Evolutionary conservation across 805 yeast genomes (phyloP).

Genomic region (Saccharomycopsis fermentans): DNA sequence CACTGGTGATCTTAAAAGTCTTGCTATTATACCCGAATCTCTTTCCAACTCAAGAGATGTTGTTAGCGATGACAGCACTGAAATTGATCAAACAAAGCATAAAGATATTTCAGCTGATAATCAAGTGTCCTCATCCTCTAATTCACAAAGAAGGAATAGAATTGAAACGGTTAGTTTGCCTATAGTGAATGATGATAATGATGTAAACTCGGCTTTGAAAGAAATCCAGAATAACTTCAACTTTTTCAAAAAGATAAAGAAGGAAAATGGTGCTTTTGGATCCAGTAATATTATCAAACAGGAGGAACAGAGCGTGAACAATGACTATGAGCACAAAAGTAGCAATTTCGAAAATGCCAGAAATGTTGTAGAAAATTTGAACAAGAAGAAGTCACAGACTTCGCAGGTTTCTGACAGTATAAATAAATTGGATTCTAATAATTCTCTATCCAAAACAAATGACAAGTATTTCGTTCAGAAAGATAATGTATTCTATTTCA

Average conservation of each 20-base stretch:
- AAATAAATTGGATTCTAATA: neutral
- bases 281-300: neutral
- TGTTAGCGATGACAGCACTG: neutral
- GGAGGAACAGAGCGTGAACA: neutral
- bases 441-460: neutral
- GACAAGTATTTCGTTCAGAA: neutral
- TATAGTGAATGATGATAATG: neutral
- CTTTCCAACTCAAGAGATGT: neutral
- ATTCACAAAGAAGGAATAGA: neutral
- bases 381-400: too few relatives aligned
- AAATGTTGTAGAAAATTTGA: too few relatives aligned
- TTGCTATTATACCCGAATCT: neutral
- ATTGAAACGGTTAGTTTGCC: constrained; percentile 12
- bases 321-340: neutral
- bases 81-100: neutral
- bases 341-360: too few relatives aligned
- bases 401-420: neutral
- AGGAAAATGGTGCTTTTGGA: neutral
- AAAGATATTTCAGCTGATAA: neutral
- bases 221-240: neutral
- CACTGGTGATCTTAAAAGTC: neutral
- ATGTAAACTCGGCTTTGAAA: neutral
- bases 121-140: neutral
- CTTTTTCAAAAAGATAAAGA: neutral
- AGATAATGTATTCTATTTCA: neutral